Evolutionary conservation across 2,329 filamentous ascomycete species (phyloP).

Genomic region (Alternaria longipes): DNA sequence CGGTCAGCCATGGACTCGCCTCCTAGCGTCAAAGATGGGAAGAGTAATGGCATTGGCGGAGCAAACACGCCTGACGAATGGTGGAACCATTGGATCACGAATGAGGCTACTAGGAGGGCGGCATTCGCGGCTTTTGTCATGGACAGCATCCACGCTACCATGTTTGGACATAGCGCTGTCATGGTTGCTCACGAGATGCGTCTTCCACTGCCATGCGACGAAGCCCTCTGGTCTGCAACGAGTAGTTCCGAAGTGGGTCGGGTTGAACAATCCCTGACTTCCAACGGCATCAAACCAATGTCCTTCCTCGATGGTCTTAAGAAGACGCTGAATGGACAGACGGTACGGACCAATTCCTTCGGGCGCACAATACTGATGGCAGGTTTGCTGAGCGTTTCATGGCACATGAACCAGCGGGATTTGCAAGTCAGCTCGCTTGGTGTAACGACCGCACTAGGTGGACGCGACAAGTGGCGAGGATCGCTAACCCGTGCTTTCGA

Average conservation of each 20-base stretch:
- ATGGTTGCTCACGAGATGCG: constrained; percentile 98
- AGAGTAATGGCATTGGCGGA: constrained; percentile 56
- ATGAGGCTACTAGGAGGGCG: constrained; percentile 86
- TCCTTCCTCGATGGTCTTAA: constrained; percentile 93
- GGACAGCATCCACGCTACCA: constrained; percentile 94
- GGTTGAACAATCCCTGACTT: constrained; percentile 80
- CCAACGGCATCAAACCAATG: constrained; percentile 82
- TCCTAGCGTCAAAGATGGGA: constrained; percentile 74
- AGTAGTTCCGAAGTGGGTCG: constrained; percentile 86
- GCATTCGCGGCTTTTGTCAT: constrained; percentile 95
- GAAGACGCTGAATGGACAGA: constrained; percentile 83
- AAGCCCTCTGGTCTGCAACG: constrained; percentile 89
- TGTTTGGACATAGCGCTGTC: constrained; percentile 96
- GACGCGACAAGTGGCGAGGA: constrained; percentile 88
- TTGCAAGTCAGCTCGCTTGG: constrained; percentile 89
- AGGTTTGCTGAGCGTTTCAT: constrained; percentile 89
- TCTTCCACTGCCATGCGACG: constrained; percentile 89
- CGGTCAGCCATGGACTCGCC: constrained; percentile 86
- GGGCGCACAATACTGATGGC: constrained; percentile 94
- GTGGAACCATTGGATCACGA: constrained; percentile 96
- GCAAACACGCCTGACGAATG: constrained; percentile 82
- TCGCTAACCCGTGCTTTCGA: constrained; percentile 89
- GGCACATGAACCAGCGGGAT: constrained; percentile 97
- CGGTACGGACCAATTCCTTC: constrained; percentile 90
- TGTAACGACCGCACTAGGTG: constrained; percentile 80